Percentiles rank a stretch among this genome's conserved stretches.
Conservation (phyloP, 495 filamentous ascomycete genomes). For the Penicillium soppii region DNA sequence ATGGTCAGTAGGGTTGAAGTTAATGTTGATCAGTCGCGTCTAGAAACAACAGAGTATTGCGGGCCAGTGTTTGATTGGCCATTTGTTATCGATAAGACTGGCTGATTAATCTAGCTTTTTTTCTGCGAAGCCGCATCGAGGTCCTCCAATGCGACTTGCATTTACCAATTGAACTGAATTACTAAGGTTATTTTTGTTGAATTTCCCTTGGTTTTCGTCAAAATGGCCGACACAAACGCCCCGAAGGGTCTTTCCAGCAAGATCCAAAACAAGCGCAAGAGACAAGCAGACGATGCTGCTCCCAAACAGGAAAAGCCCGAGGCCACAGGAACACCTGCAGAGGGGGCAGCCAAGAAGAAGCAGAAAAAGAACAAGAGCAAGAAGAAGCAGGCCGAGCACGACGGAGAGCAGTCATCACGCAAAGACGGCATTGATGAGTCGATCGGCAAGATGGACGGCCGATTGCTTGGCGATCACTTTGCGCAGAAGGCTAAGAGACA, state of each 20-base stretch:
- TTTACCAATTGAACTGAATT: constrained; percentile 1
- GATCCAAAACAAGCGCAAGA: constrained; percentile 52
- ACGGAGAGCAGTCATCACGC: constrained; percentile 56
- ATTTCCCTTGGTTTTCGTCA: neutral
- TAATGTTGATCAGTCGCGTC: constrained; percentile 20
- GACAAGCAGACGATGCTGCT: constrained; percentile 43
- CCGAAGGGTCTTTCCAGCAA: constrained; percentile 35
- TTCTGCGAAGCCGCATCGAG: constrained; percentile 17
- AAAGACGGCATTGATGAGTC: constrained; percentile 71
- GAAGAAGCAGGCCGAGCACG: constrained; percentile 48
- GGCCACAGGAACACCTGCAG: constrained; percentile 20
- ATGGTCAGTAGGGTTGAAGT: neutral
- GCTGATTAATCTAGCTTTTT: constrained; percentile 32
- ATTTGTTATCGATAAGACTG: constrained; percentile 37
- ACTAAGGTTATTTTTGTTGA: neutral
- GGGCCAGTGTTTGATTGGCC: constrained; percentile 20
- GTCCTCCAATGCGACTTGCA: constrained; percentile 1
- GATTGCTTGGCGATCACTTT: constrained; percentile 81
- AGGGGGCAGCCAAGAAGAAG: constrained; percentile 39
- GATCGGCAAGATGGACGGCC: constrained; percentile 77
- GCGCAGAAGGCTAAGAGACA: constrained; percentile 76
- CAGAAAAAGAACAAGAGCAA: constrained; percentile 56
- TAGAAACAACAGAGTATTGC: constrained; percentile 23
- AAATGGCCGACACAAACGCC: constrained; percentile 20
- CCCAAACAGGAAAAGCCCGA: constrained; percentile 23